Percentiles rank a stretch among this genome's conserved stretches.
Evolutionary conservation across 495 filamentous ascomycete genomes (phyloP).

Genomic region (Lindgomyces ingoldianus): DNA sequence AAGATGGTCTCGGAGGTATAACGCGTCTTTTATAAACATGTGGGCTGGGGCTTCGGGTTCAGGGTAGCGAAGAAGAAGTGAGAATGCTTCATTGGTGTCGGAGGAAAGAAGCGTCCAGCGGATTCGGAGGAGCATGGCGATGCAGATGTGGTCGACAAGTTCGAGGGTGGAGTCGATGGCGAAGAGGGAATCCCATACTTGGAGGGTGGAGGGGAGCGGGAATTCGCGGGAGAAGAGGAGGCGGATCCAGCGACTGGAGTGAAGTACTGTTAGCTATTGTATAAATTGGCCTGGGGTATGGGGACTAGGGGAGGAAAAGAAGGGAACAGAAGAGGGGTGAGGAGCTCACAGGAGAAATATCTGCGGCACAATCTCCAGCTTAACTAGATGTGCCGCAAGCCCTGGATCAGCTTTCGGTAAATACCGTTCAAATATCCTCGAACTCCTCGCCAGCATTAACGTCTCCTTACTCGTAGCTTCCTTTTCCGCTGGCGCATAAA

Average conservation of each 20-base stretch:
- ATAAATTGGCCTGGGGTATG: neutral
- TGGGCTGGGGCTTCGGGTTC: conserved; percentile 65
- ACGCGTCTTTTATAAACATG: conserved; percentile 83
- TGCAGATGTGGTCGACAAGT: conserved; percentile 82
- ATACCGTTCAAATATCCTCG: conserved; percentile 79
- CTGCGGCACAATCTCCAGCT: conserved; percentile 90
- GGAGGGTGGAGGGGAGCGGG: conserved; percentile 76
- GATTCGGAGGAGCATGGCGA: conserved; percentile 91
- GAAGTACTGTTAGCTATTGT: neutral
- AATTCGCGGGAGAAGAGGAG: conserved; percentile 94
- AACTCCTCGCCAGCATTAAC: conserved; percentile 81
- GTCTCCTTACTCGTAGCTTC: conserved; percentile 53
- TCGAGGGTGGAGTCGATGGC: conserved; percentile 81
- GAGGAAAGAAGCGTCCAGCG: conserved; percentile 84
- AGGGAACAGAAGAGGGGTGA: no score
- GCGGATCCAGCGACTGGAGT: conserved; percentile 81
- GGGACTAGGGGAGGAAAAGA: no score
- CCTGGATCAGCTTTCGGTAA: conserved; percentile 76
- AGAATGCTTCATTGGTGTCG: conserved; percentile 82
- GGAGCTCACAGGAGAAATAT: conserved; percentile 86
- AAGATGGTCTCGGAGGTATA: conserved; percentile 79
- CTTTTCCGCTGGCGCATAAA: conserved; percentile 69
- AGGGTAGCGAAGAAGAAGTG: conserved; percentile 79
- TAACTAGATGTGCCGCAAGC: conserved; percentile 76
- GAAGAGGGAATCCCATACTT: conserved; percentile 89